Percentiles rank a stretch among this genome's conserved stretches.
These are phyloP conservation scores for Pseudocercospora fuligena DNA, from an alignment of 2,329 filamentous ascomycete genomes.

Conservation along the genomic window DNA sequence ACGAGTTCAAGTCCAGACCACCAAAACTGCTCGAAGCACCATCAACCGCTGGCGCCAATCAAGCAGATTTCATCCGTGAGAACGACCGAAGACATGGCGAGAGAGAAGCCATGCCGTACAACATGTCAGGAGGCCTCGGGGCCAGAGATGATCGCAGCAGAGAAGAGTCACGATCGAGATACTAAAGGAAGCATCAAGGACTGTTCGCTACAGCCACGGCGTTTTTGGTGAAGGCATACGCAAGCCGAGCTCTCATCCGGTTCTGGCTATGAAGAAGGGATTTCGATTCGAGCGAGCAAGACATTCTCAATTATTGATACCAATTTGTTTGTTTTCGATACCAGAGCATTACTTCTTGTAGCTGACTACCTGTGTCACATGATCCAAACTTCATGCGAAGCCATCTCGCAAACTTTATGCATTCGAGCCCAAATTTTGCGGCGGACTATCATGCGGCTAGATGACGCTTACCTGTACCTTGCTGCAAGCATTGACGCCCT, in stretches of 20 bases:
- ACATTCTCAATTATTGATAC: neutral
- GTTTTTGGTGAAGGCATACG: conserved; percentile 2
- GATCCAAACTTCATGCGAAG: neutral
- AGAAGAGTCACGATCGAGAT: conserved; percentile 16
- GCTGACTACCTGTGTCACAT: neutral
- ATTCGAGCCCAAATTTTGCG: conserved; percentile 2
- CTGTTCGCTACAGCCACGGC: neutral
- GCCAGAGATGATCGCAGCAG: conserved; percentile 26
- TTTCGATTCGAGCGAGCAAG: neutral
- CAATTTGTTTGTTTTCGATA: neutral
- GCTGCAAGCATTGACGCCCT: neutral
- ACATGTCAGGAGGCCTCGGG: conserved; percentile 37
- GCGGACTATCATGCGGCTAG: neutral
- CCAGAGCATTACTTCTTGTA: neutral
- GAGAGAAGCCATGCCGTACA: conserved; percentile 34
- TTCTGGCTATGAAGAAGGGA: neutral
- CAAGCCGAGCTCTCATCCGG: neutral
- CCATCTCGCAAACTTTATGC: conserved; percentile 7
- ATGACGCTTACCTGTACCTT: neutral
- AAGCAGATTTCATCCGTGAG: conserved; percentile 38
- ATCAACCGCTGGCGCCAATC: conserved; percentile 22
- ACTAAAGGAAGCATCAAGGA: conserved; percentile 42
- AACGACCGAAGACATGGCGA: conserved; percentile 34
- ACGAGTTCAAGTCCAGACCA: conserved; percentile 38
- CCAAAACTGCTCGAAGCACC: conserved; percentile 44